These are phyloP conservation scores for Sonneratia caseolaris DNA, from an alignment of 345 rosid species.

Conservation along the genomic window DNA sequence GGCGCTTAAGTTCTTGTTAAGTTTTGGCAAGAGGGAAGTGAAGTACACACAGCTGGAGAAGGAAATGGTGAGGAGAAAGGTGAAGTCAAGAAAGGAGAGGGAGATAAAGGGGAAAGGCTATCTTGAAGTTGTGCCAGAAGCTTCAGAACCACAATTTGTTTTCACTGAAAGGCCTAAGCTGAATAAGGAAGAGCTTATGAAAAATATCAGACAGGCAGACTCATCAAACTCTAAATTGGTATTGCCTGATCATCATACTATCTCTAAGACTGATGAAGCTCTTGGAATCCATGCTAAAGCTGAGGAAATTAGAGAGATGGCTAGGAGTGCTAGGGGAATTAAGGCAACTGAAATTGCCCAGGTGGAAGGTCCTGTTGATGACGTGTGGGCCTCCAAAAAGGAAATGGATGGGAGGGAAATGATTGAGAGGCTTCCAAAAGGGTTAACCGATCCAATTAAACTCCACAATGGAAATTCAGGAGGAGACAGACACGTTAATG, in stretches of 20 bases:
- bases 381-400: slow-evolving; percentile 13
- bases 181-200: slow-evolving; percentile 46
- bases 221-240: slow-evolving; percentile 22
- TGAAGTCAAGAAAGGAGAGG: slow-evolving; percentile 48
- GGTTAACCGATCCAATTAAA: background rate
- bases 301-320: slow-evolving; percentile 44
- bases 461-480: background rate
- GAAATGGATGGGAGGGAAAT: slow-evolving; percentile 1
- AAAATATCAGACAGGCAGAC: slow-evolving; percentile 35
- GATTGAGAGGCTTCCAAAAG: background rate
- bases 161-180: slow-evolving; percentile 46
- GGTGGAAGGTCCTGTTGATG: slow-evolving; percentile 22
- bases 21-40: slow-evolving; percentile 27
- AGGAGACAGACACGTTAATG: slow-evolving; percentile 3
- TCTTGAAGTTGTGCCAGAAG: slow-evolving; percentile 45
- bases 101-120: slow-evolving; percentile 34
- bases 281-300: slow-evolving; percentile 30
- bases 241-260: slow-evolving; percentile 17
- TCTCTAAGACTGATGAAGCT: slow-evolving; percentile 12
- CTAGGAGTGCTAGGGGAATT: slow-evolving; percentile 37
- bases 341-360: slow-evolving; percentile 29
- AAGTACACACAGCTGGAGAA: slow-evolving; percentile 51
- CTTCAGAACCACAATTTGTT: slow-evolving; percentile 16
- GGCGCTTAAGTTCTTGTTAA: slow-evolving; percentile 35
- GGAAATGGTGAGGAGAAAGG: slow-evolving; percentile 86